A percentile compares a stretch with the other conserved stretches of the same genome.
Conservation (phyloP, 73 alveolate genomes). For the Breviolum minutum region DNA sequence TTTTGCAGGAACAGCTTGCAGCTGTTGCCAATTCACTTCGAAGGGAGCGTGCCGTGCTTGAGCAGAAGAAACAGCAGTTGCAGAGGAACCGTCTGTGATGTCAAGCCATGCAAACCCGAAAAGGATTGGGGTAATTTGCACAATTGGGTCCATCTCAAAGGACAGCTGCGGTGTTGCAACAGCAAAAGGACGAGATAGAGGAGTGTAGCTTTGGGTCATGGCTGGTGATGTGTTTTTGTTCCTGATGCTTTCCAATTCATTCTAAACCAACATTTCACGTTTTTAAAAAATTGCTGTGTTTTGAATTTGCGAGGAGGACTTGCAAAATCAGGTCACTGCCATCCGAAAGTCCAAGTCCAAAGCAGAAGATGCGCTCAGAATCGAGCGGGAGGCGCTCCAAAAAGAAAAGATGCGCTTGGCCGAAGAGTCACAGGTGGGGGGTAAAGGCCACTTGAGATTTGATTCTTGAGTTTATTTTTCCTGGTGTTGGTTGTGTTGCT, state of each 20-base stretch:
- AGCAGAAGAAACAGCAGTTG: slow-evolving; percentile 29
- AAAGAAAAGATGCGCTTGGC: slow-evolving; percentile 68
- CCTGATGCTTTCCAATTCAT: background rate
- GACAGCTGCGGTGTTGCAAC: slow-evolving; percentile 26
- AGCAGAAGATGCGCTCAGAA: slow-evolving; percentile 18
- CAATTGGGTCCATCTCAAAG: background rate
- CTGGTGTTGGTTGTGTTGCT: background rate
- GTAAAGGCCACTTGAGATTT: background rate
- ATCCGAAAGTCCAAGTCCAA: slow-evolving; percentile 24
- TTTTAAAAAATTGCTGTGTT: no score
- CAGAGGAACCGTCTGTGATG: background rate
- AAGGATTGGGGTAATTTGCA: no score
- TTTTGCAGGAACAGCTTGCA: slow-evolving; percentile 41
- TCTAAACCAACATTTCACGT: background rate
- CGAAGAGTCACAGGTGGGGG: slow-evolving; percentile 31
- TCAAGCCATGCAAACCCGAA: no score
- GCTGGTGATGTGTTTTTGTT: background rate
- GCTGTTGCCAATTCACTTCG: slow-evolving; percentile 68
- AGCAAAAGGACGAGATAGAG: slow-evolving; percentile 62
- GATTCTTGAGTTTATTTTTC: background rate
- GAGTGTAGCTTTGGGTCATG: background rate
- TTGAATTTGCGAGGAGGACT: background rate
- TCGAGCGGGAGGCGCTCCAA: slow-evolving; percentile 48
- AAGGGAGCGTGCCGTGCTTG: slow-evolving; percentile 50
- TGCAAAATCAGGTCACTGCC: background rate